Conservation (phyloP, 2,329 filamentous ascomycete species). For the Penicillium occitanis region DNA sequence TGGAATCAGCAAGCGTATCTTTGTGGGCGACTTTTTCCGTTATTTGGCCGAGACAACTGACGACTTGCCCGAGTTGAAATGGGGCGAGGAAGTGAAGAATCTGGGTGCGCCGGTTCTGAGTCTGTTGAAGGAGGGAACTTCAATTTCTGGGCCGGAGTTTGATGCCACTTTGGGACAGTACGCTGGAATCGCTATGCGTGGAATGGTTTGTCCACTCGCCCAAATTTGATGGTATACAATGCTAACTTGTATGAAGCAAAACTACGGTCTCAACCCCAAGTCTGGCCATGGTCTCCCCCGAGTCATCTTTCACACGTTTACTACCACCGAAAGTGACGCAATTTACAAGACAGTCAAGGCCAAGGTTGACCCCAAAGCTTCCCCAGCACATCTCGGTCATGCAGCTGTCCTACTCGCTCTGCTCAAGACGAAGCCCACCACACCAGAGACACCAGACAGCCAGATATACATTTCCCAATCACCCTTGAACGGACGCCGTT, state of each 20-base stretch:
- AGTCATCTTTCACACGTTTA: conserved; percentile 19
- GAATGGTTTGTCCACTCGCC: neutral
- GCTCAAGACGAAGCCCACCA: conserved; percentile 6
- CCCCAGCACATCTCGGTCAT: conserved; percentile 15
- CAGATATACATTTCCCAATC: neutral
- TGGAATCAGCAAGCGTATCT: conserved; percentile 15
- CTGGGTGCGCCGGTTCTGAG: conserved; percentile 10
- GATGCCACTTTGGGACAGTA: neutral
- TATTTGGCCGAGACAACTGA: neutral
- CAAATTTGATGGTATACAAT: neutral
- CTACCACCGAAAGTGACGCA: conserved; percentile 2
- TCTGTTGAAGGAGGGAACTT: neutral
- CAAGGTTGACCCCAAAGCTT: neutral
- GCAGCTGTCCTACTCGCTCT: conserved; percentile 17
- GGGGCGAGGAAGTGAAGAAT: conserved; percentile 18
- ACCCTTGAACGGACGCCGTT: conserved; percentile 16
- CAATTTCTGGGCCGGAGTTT: conserved; percentile 4
- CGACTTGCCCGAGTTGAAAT: neutral
- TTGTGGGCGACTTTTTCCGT: conserved; percentile 15
- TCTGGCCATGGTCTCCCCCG: conserved; percentile 2
- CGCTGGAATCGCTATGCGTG: neutral
- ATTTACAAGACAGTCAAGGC: conserved; percentile 13
- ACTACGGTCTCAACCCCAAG: conserved; percentile 1
- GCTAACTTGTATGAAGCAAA: neutral
- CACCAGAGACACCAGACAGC: conserved; percentile 5